These are phyloP conservation scores for Neoboletus subvelutipes DNA, from an alignment of 768 basidiomycete species.

Conservation along the genomic window DNA sequence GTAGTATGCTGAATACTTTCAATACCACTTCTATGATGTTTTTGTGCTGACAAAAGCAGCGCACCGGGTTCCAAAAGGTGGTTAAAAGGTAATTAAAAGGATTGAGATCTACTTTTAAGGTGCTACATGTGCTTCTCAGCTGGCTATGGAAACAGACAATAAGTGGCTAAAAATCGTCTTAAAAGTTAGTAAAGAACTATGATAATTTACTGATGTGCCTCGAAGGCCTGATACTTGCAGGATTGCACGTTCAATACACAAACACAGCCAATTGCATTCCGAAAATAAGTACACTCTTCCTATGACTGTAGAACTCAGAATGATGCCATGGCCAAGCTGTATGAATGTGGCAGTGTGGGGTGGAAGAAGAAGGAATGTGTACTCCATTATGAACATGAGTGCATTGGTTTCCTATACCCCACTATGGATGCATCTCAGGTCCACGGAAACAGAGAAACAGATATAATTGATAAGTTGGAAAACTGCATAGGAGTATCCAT, in stretches of 20 bases:
- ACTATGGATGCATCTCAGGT: not conserved
- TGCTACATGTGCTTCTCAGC: no score
- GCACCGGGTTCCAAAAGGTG: no score
- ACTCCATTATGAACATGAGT: not conserved
- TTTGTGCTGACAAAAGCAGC: no score
- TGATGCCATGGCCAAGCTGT: not conserved
- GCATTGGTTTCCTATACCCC: not conserved
- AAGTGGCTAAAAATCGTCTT: no score
- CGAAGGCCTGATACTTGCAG: not conserved
- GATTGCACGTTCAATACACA: not conserved
- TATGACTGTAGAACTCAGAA: not conserved
- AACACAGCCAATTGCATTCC: not conserved
- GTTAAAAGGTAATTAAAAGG: no score
- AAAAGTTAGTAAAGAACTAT: no score
- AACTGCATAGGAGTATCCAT: not conserved
- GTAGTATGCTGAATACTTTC: no score
- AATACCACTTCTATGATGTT: no score
- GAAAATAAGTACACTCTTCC: not conserved
- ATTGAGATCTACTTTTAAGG: no score
- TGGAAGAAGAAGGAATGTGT: not conserved
- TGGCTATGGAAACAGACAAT: no score
- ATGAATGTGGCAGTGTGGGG: not conserved
- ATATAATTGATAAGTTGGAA: not conserved
- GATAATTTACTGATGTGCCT: no score
- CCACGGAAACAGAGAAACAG: not conserved